These are phyloP conservation scores for Pseudogymnoascus sp. DNA, from an alignment of 2,329 filamentous ascomycete species.

Conservation along the genomic window DNA sequence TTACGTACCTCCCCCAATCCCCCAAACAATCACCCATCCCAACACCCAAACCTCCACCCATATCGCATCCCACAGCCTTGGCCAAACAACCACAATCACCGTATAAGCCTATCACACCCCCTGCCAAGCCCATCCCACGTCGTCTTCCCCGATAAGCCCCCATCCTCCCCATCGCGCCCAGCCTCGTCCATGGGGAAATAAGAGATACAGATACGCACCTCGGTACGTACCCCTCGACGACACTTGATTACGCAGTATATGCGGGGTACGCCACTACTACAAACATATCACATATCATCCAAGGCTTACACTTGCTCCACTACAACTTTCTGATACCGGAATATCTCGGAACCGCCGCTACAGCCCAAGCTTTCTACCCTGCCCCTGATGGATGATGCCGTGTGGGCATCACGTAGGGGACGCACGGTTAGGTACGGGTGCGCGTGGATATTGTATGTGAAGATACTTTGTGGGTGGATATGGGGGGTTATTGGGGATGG, in stretches of 20 bases:
- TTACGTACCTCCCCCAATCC: not conserved
- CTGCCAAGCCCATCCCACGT: not conserved
- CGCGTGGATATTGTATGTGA: not conserved
- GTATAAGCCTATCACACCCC: not conserved
- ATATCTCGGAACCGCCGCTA: not conserved
- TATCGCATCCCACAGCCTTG: not conserved
- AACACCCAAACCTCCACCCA: too few relatives aligned
- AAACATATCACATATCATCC: too few relatives aligned
- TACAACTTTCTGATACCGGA: not conserved
- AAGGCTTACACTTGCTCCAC: not conserved
- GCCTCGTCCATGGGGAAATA: not conserved
- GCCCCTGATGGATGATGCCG: not conserved
- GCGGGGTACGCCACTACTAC: not conserved
- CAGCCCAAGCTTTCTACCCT: not conserved
- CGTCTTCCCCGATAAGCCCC: not conserved
- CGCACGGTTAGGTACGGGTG: not conserved
- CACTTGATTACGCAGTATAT: not conserved
- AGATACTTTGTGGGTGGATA: not conserved
- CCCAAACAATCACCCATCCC: too few relatives aligned
- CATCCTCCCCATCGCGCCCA: not conserved
- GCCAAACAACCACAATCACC: not conserved
- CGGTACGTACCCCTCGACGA: not conserved
- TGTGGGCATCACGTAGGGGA: not conserved
- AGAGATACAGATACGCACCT: not conserved
- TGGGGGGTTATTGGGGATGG: not conserved